These are phyloP conservation scores for Ophiostoma quercus DNA, from an alignment of 2,329 filamentous ascomycete genomes.

Conservation along the genomic window DNA sequence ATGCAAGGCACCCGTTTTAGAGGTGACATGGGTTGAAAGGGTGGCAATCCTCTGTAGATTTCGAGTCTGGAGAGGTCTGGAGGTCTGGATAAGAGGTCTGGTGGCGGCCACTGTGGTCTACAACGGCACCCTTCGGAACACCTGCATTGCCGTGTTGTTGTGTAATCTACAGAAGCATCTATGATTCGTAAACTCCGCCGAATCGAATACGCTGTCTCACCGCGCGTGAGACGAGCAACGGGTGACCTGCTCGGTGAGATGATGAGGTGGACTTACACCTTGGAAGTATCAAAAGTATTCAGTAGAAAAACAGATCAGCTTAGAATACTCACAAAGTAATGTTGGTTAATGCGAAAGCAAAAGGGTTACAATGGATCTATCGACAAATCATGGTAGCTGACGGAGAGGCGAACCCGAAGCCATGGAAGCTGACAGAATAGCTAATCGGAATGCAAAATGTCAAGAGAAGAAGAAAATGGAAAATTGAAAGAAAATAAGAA, in stretches of 20 bases:
- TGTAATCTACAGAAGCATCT: not conserved
- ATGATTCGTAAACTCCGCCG: not conserved
- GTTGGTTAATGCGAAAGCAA: not conserved
- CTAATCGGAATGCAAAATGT: too few relatives aligned
- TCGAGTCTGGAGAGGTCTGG: not conserved
- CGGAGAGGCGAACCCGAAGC: not conserved
- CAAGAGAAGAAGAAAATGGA: not conserved
- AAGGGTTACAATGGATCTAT: not conserved
- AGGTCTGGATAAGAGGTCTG: not conserved
- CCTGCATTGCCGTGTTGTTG: not conserved
- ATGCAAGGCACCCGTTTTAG: slow-evolving; percentile 9
- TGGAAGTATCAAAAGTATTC: not conserved
- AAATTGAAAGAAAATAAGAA: not conserved
- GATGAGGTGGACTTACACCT: not conserved
- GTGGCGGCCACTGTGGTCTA: not conserved
- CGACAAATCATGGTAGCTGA: not conserved
- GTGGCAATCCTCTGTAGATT: not conserved
- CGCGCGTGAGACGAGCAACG: not conserved
- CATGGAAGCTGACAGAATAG: not conserved
- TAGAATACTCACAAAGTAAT: not conserved
- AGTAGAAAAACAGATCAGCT: not conserved
- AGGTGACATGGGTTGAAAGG: not conserved
- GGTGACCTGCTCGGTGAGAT: slow-evolving; percentile 10
- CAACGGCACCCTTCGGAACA: not conserved
- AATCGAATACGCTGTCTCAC: not conserved